These are phyloP conservation scores for Mercurialis annua DNA, from an alignment of 345 rosid genomes.

Conservation along the genomic window DNA sequence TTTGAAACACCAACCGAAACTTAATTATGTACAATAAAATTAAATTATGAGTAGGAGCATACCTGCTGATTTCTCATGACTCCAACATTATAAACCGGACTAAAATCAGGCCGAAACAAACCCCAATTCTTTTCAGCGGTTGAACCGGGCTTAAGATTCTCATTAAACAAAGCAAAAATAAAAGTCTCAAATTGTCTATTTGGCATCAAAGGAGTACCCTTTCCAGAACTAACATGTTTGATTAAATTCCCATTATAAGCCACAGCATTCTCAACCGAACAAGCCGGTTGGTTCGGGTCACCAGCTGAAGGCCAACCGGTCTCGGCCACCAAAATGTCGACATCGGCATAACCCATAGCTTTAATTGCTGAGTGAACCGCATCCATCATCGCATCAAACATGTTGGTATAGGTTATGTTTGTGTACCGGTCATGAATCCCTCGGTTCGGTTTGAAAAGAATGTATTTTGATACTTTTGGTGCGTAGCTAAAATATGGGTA, in stretches of 20 bases:
- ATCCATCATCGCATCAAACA: slow-evolving; percentile 62
- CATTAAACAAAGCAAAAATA: slow-evolving; percentile 73
- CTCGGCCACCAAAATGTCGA: slow-evolving; percentile 61
- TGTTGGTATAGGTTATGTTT: slow-evolving; percentile 52
- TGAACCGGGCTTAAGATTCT: slow-evolving; percentile 68
- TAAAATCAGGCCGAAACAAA: slow-evolving; percentile 61
- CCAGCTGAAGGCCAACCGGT: slow-evolving; percentile 87
- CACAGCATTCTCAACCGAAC: slow-evolving; percentile 50
- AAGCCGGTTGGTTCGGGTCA: slow-evolving; percentile 40
- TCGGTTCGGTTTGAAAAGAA: slow-evolving; percentile 47
- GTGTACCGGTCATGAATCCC: slow-evolving; percentile 49
- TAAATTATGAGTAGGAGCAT: neutral
- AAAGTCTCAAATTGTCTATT: slow-evolving; percentile 57
- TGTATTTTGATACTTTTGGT: slow-evolving; percentile 34
- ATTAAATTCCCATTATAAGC: slow-evolving; percentile 54
- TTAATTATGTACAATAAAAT: neutral
- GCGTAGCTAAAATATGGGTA: slow-evolving; percentile 70
- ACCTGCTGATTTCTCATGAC: slow-evolving; percentile 42
- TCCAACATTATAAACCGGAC: slow-evolving; percentile 62
- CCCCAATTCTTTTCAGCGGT: slow-evolving; percentile 76
- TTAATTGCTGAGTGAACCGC: slow-evolving; percentile 64
- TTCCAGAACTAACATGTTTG: slow-evolving; percentile 33
- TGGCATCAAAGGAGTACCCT: slow-evolving; percentile 89
- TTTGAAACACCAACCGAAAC: too few relatives aligned
- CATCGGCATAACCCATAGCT: slow-evolving; percentile 59